These are phyloP conservation scores for Diplodia corticola DNA, from an alignment of 2,329 filamentous ascomycete genomes.

Conservation along the genomic window DNA sequence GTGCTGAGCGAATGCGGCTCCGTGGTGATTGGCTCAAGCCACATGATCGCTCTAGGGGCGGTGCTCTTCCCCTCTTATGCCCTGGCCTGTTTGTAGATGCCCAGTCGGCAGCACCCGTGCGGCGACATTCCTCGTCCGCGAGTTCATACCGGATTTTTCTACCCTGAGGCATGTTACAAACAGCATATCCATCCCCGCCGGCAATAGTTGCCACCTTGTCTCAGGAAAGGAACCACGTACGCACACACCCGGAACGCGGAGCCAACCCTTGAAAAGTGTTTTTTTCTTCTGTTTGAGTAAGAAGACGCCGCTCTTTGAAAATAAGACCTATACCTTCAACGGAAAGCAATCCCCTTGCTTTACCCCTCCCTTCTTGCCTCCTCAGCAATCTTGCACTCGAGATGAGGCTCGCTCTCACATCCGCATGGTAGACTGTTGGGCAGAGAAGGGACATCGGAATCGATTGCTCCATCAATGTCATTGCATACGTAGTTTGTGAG, in stretches of 20 bases:
- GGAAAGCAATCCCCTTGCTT: too few species aligned
- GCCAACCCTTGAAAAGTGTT: background rate
- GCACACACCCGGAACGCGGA: background rate
- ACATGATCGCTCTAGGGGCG: background rate
- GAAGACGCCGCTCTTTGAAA: too few species aligned
- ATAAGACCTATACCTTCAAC: too few species aligned
- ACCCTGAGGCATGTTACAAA: background rate
- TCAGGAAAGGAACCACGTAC: background rate
- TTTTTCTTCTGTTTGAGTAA: background rate
- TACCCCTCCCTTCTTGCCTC: too few species aligned
- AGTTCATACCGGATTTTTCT: background rate
- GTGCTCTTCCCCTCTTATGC: too few species aligned
- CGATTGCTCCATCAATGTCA: too few species aligned
- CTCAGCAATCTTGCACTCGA: too few species aligned
- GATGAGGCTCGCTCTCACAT: too few species aligned
- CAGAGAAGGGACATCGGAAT: too few species aligned
- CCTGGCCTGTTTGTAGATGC: too few species aligned
- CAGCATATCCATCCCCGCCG: background rate
- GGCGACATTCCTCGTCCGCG: background rate
- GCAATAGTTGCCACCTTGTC: background rate
- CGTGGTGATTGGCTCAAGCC: background rate
- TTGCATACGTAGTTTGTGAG: too few species aligned
- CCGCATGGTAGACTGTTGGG: too few species aligned
- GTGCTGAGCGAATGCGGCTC: background rate
- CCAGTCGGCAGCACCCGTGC: background rate